Evolutionary conservation across 192 early-diverging fungal species (phyloP).

Genomic region (Pilaira anomala): DNA sequence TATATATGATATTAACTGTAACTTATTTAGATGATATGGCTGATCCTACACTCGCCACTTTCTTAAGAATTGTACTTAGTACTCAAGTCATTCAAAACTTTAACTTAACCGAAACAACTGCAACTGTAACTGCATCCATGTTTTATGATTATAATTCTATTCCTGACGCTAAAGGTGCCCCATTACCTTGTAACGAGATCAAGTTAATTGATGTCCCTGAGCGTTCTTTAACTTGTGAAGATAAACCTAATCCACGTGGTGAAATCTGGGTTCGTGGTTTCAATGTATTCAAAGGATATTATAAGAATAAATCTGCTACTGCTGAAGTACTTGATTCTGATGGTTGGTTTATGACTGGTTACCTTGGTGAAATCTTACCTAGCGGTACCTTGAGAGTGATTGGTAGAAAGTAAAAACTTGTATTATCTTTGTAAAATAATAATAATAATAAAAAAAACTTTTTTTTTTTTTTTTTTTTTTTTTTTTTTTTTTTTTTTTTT

Average conservation of each 20-base stretch:
- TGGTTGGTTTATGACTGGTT: constrained; percentile 87
- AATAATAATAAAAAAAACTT: constrained; percentile 61
- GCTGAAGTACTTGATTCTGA: constrained; percentile 67
- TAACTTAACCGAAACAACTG: constrained; percentile 35
- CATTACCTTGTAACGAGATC: constrained; percentile 65
- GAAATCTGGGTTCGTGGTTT: constrained; percentile 84
- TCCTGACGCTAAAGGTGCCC: constrained; percentile 53
- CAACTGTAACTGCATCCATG: constrained; percentile 34
- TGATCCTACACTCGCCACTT: constrained; percentile 25
- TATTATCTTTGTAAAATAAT: no score
- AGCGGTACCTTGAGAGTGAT: constrained; percentile 34
- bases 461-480: constrained; percentile 42
- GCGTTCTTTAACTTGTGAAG: constrained; percentile 67
- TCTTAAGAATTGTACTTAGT: constrained; percentile 60
- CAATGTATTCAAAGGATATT: constrained; percentile 81
- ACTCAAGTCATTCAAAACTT: constrained; percentile 60
- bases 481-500: neutral
- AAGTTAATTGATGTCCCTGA: constrained; percentile 79
- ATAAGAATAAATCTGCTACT: constrained; percentile 70
- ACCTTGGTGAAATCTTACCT: constrained; percentile 57
- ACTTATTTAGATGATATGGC: constrained; percentile 20
- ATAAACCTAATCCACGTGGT: constrained; percentile 75
- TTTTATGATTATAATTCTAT: constrained; percentile 49
- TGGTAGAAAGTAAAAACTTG: constrained; percentile 67
- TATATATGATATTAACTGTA: no score